Evolutionary conservation across 1,139 yeast genomes (phyloP), one percentile per base, ranked within the genome.

Genomic region (Candida sp.): DNA sequence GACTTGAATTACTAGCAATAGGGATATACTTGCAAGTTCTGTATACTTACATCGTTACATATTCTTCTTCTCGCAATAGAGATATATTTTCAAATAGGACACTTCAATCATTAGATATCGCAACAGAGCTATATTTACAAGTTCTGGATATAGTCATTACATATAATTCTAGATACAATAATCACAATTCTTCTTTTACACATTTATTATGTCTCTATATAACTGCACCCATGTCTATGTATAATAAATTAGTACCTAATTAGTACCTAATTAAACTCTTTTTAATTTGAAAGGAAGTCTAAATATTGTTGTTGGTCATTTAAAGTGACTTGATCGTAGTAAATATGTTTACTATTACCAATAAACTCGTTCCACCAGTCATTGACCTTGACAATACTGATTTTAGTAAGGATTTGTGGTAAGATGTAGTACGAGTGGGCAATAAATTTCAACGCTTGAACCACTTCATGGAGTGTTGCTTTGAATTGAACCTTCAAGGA

Each of bases 281-380:
- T 27, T 22, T 29, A 37, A 25, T 37, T 30, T 19, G 38, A 36
- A 7, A 37, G 23, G 27, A 52, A 43, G 35, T 47, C 44, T 8
- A 47, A 43, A 45, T 56, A 53, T 22, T 51, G 48, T 39, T 49
- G 46, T 41, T 53, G 50, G 37, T 53, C 51, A 21, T 43, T 39
- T 21, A 53, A 43, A 42, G 49, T 52, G 22, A 53, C 44, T 42
- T 54, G 54, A 21, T 51, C 52, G 33, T 53, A 50, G 40, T 52
- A 53, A 12, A 51, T 51, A 39, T 54, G 49, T 8, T 48, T 48
- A 19, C 57, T 60, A n/a, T 70, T 65, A 21, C 96, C 97, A 49
- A 88, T 74, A 57, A 89, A 87, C 25, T 60, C 60, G 58, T 85
- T 83, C 97, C 97, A 93, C 63, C 77, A 75, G 38, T 71, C 65